These are phyloP conservation scores for Draba incana DNA, from an alignment of 345 rosid species.

Conservation along the genomic window DNA sequence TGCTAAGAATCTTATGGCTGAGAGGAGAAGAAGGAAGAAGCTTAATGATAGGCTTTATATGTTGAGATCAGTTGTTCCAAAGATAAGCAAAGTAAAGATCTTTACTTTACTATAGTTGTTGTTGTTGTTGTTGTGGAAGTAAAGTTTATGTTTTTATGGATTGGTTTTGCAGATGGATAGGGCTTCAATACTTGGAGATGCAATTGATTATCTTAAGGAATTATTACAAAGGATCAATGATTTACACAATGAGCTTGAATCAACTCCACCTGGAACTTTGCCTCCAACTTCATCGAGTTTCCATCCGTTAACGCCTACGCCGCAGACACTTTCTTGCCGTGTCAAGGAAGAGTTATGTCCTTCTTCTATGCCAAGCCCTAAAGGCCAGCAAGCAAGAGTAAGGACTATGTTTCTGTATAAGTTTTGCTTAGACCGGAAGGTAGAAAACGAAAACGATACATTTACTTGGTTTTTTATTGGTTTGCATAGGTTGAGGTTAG, in stretches of 20 bases:
- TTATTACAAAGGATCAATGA: constrained; percentile 92
- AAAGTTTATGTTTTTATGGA: constrained; percentile 13
- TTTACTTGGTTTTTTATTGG: neutral
- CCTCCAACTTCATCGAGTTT: constrained; percentile 66
- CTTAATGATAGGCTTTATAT: constrained; percentile 97
- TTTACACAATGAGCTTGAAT: constrained; percentile 86
- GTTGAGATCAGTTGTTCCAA: constrained; percentile 98
- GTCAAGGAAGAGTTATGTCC: constrained; percentile 84
- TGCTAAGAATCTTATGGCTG: constrained; percentile 97
- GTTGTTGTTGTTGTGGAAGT: constrained; percentile 1
- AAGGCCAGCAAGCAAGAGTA: constrained; percentile 87
- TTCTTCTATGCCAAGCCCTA: constrained; percentile 69
- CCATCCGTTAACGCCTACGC: constrained; percentile 89
- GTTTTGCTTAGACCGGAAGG: neutral
- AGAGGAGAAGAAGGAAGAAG: constrained; percentile 94
- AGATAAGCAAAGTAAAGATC: constrained; percentile 85
- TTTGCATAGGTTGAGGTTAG: constrained; percentile 82
- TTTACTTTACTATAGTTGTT: constrained; percentile 1
- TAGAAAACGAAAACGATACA: neutral
- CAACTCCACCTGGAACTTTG: constrained; percentile 65
- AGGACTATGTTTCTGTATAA: constrained; percentile 5
- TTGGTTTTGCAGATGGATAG: constrained; percentile 81
- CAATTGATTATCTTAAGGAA: constrained; percentile 94
- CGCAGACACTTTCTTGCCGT: constrained; percentile 70
- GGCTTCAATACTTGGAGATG: constrained; percentile 97